Base-by-base conservation (phyloP, 805 yeast genomes). In the Jamesozyma gamospora region DNA sequence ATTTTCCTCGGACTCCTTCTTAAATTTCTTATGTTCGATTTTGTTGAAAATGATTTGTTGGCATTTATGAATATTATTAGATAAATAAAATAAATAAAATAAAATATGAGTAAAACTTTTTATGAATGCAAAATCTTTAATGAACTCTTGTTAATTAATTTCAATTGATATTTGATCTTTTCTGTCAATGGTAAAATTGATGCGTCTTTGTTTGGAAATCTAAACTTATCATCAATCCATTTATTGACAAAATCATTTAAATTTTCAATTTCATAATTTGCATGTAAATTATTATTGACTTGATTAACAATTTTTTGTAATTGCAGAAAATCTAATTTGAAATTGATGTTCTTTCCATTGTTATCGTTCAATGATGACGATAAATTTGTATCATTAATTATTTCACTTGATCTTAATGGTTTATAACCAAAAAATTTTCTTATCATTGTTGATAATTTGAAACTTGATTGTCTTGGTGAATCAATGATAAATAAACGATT, bases 401-500 rank as follows among this genome's bases (percentile, higher is more conserved):
- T 35, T 28, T 43, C 31, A 36, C 50, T 49, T 11, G 44, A 40
- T 2, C 41, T 36, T 7, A 26, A 11, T 33, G 28, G 18, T 6
- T 27, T 15, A 18, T 34, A 31, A 11, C 32, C 35, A 11, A 19
- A 34, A 28, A 26, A 37, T 25, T 8, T 42, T 17, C 19, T 24
- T 19, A 21, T 7, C 10, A 18, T 21, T 11, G 32, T 21, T 40
- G 26, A 17, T 34, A 30, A 3, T 35, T 21, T 33, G 3, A n/a
- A 6, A n/a, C n/a, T 10, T n/a, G 15, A 11, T 25, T n/a, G 14
- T n/a, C 49, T 39, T 37, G 55, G 53, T 3, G 39, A 35, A 37
- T 58, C 63, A 13, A 58, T 39, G 15, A 53, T 50, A 30, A 58
- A 48, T 3, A 58, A 35, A 25, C 47, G 45, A 38, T 55, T 51